phyloP scores from a whole-genome alignment of 176 grass and related monocot species.

The Raddia guianensis region DNA sequence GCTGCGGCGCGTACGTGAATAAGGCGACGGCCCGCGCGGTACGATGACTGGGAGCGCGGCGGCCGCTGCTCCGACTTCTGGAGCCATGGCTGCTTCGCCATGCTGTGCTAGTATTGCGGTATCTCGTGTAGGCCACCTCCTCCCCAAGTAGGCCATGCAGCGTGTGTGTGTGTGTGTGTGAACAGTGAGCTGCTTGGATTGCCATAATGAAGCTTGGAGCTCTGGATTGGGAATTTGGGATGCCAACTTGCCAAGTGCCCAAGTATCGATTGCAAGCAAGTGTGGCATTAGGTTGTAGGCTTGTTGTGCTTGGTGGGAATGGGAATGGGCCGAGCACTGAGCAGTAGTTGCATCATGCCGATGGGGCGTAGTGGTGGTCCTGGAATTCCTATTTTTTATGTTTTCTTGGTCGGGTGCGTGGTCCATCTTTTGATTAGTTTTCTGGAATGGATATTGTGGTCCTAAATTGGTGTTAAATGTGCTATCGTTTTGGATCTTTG shows the following conservation, averaged over 20 bases:
- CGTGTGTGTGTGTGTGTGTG: not conserved
- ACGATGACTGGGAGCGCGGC: conserved; percentile 84
- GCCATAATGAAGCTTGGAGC: conserved; percentile 14
- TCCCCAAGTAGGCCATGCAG: conserved; percentile 4
- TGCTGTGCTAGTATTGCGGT: not conserved
- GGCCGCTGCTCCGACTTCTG: conserved; percentile 94
- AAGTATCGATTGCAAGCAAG: not conserved
- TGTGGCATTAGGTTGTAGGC: conserved; percentile 27
- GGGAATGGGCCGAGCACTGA: not conserved
- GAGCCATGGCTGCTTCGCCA: conserved; percentile 25
- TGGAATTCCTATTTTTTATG: conserved; percentile 38
- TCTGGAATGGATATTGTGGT: conserved; percentile 46
- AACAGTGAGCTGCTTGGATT: conserved; percentile 1
- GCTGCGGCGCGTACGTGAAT: conserved; percentile 47
- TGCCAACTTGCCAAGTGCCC: not conserved
- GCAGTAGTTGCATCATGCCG: conserved; percentile 53
- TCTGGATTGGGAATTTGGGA: conserved; percentile 15
- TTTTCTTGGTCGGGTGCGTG: conserved; percentile 27
- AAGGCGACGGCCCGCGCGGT: conserved; percentile 65
- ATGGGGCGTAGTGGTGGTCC: conserved; percentile 50
- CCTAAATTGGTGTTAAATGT: conserved; percentile 38
- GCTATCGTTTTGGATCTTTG: conserved; percentile 40
- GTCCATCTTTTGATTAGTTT: conserved; percentile 48
- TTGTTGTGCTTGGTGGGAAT: conserved; percentile 35
- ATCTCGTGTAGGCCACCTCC: conserved; percentile 34